Evolutionary conservation across 306 rosid species (phyloP), one percentile per base, ranked within the genome.

Genomic region (Cucumis melo): DNA sequence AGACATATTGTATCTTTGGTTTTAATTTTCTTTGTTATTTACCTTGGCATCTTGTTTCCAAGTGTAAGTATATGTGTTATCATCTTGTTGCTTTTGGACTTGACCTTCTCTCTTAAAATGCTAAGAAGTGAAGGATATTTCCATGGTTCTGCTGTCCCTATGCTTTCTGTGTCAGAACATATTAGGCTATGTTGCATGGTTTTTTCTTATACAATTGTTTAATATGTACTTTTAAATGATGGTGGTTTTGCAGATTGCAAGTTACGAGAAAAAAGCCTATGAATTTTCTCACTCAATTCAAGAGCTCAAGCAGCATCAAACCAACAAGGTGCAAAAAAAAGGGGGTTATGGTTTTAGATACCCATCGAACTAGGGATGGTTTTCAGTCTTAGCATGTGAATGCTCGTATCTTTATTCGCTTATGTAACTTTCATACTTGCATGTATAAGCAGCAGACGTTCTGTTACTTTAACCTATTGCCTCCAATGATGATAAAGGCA

Each of bases 261-360:
- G 74, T 53, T 83, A 81, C 70, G 94, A 85, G 77, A 88, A 76
- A 75, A 82, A 60, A 58, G 72, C 38, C 23, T 64, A 21, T 13
- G 82, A 68, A 11, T 78, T 82, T 60, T 73, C 78, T 65, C 5
- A 8, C 27, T 8, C 41, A 58, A 86, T 91, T 73, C 85, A 71
- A 4, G 85, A 81, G 75, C 84, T 88, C 67, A 81, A 82, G 62
- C 84, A 75, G 61, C 84, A 83, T 63, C 91, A 84, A 84, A 77
- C 81, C 72, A 93, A 93, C 76, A 88, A 87, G 96, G 98, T 93
- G 78, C 38, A 81, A 7, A 13, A 39, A 53, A 16, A 24, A 6
- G 51, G n/a, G n/a, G 80, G 55, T 58, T 73, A 67, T 76, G 54
- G 56, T 73, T 59, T 53, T 73, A 65, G 77, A 38, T 24, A 27